phyloP scores from a whole-genome alignment of 441 rosid species.

The Erodium moschatum region DNA sequence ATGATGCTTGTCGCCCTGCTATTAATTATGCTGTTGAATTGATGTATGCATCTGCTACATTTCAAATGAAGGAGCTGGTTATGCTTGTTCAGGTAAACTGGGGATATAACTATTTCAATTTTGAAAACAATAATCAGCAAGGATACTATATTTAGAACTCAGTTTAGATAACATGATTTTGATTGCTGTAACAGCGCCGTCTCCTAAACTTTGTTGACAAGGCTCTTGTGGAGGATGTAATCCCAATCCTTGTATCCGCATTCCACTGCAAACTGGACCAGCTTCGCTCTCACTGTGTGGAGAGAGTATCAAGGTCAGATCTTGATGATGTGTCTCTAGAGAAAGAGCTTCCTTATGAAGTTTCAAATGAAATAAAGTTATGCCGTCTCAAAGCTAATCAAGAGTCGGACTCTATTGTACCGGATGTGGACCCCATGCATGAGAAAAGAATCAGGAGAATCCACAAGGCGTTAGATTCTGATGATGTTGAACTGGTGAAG shows the following conservation, averaged over 20 bases:
- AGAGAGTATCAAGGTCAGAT: constrained; percentile 25
- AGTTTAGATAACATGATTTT: background rate
- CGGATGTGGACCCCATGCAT: constrained; percentile 8
- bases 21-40: constrained; percentile 28
- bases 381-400: constrained; percentile 20
- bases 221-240: constrained; percentile 27
- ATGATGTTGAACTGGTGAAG: constrained; percentile 26
- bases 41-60: constrained; percentile 30
- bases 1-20: constrained; percentile 29
- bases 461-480: constrained; percentile 32
- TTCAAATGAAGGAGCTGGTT: constrained; percentile 30
- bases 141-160: background rate
- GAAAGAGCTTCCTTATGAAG: constrained; percentile 27
- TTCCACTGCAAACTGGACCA: constrained; percentile 27
- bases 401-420: constrained; percentile 12
- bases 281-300: constrained; percentile 21
- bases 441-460: constrained; percentile 26
- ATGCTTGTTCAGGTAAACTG: constrained; percentile 27
- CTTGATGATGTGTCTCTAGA: constrained; percentile 24
- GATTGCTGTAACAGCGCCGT: constrained; percentile 23
- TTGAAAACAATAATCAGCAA: background rate
- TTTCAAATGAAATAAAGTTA: constrained; percentile 18
- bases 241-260: constrained; percentile 29
- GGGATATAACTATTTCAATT: background rate
- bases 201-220: constrained; percentile 29